Conservation (phyloP, 139 green algal genomes). For the Volvox reticuliferus region DNA sequence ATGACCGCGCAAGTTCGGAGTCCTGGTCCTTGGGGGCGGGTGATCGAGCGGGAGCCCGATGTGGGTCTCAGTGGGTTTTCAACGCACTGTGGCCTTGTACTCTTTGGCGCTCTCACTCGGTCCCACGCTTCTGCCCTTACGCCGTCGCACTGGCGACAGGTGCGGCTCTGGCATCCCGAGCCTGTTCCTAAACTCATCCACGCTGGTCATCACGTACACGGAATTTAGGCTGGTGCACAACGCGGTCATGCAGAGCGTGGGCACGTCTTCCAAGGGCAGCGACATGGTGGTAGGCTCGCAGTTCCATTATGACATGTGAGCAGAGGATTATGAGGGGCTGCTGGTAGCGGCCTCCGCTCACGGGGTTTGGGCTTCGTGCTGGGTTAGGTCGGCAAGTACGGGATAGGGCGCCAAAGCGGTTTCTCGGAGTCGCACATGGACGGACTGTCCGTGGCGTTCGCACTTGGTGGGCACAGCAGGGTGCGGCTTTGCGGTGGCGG, state of each 20-base stretch:
- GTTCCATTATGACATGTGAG: conserved; percentile 21
- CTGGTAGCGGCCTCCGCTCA: too few relatives aligned
- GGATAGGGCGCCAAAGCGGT: too few relatives aligned
- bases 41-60: too few relatives aligned
- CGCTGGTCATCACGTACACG: not conserved
- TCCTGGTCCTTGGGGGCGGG: too few relatives aligned
- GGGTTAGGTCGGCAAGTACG: not conserved
- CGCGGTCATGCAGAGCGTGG: not conserved
- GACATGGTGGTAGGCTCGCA: not conserved
- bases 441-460: too few relatives aligned
- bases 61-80: too few relatives aligned
- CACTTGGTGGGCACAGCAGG: too few relatives aligned
- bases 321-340: too few relatives aligned
- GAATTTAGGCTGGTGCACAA: not conserved
- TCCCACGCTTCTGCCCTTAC: not conserved
- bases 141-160: not conserved
- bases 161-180: not conserved
- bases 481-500: too few relatives aligned
- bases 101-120: not conserved
- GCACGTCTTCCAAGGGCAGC: not conserved
- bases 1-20: too few relatives aligned
- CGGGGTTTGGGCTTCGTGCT: not conserved
- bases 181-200: not conserved
- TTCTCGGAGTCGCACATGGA: too few relatives aligned
- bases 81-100: too few relatives aligned